A percentile compares a stretch with the other conserved stretches of the same genome.
Conservation (phyloP, 2,329 filamentous ascomycete species). For the Orbilia javanica region DNA sequence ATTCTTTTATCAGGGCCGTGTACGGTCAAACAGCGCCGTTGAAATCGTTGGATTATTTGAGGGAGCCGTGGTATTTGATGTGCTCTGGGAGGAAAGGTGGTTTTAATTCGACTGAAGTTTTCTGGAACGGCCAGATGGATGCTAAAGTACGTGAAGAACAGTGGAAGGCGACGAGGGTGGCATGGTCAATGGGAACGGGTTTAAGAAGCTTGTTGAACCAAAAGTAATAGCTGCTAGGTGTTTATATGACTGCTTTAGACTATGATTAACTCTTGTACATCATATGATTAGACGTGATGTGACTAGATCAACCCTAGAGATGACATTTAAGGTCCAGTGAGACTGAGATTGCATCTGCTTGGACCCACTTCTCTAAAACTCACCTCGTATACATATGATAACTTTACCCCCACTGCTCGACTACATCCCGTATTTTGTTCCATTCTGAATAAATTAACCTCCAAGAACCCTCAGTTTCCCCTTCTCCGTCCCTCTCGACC, state of each 20-base stretch:
- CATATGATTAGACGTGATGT: no score
- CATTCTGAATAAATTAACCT: background rate
- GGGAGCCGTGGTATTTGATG: constrained; percentile 22
- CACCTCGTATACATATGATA: no score
- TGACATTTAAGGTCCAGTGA: no score
- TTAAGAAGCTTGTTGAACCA: constrained; percentile 4
- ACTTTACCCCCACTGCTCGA: no score
- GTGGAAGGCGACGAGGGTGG: constrained; percentile 4
- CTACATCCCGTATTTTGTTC: background rate
- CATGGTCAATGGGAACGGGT: constrained; percentile 14
- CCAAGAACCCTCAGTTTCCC: no score
- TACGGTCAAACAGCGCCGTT: background rate
- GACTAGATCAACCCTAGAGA: no score
- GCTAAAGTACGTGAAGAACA: background rate
- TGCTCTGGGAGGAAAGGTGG: background rate
- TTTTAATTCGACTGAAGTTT: constrained; percentile 23
- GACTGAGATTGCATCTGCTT: no score
- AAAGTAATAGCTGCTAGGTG: background rate
- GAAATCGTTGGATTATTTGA: constrained; percentile 7
- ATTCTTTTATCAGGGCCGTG: background rate
- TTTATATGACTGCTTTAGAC: background rate
- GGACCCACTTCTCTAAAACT: no score
- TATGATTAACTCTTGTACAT: no score
- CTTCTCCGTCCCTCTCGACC: background rate
- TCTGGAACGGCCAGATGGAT: constrained; percentile 20